Conservation (phyloP, 306 rosid species). For the Dicorynia guianensis region DNA sequence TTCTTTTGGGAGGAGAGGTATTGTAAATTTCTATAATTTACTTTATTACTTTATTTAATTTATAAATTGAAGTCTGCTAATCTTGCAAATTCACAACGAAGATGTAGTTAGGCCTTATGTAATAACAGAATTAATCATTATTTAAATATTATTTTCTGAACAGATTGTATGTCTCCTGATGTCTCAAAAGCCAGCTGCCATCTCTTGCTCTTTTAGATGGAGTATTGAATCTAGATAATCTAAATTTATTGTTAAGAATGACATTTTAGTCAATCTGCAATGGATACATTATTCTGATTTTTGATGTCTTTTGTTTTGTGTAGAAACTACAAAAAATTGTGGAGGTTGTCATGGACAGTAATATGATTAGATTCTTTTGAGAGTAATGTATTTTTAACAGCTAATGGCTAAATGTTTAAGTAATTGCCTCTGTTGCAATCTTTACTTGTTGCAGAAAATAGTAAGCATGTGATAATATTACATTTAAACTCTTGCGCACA, state of each 20-base stretch:
- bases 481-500: not conserved
- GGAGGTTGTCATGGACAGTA: no score
- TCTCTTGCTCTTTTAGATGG: slow-evolving; percentile 15
- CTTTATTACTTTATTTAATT: not conserved
- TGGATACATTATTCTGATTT: not conserved
- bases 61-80: not conserved
- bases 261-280: not conserved
- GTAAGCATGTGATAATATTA: slow-evolving; percentile 10
- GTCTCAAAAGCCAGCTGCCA: not conserved
- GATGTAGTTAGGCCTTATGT: not conserved
- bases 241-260: not conserved
- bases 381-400: no score
- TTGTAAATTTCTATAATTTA: not conserved
- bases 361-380: no score
- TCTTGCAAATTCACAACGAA: slow-evolving; percentile 19
- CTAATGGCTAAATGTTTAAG: no score
- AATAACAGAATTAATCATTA: not conserved
- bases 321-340: no score
- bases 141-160: not conserved
- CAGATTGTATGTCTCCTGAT: not conserved
- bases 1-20: slow-evolving; percentile 98
- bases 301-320: no score
- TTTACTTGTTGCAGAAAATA: slow-evolving; percentile 13
- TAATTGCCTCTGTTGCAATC: not conserved
- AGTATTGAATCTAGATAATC: not conserved